Evolutionary conservation across 2,329 filamentous ascomycete genomes (phyloP), one percentile per base, ranked within the genome.

Genomic region (Colletotrichum agaves): DNA sequence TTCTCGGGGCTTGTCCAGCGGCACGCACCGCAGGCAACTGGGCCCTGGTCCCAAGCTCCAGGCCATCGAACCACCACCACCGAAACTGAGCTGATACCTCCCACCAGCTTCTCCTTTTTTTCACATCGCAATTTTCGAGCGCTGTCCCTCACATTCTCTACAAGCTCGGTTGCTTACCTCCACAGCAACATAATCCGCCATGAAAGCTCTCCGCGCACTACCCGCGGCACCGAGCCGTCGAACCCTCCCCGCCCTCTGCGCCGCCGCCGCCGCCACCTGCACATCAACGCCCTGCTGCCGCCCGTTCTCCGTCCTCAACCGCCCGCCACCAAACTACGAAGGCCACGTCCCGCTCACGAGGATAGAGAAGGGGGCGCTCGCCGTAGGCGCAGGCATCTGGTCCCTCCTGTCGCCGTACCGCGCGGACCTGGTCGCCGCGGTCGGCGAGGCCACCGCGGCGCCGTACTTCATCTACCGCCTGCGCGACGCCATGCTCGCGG

Each of bases 391-490:
- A 7, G 87, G 89, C 47, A 76, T 91, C 59, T 83, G 86, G 74
- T 88, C 88, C 37, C 82, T 91, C 57, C 73, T 93, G 3, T 89
- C 98, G 74, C 95, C 95, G 1, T 88, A 92, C 75, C 88, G 96
- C 74, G 93, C 89, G 78, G 96, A 99, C 82, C 89, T 99, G 72
- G 97, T 99, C 73, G 96, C 96, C 37, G 88, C 93, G 37, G 88
- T 97, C n/a, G 95, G 94, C 76, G 96, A 99, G 84, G 90, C 94
- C 31, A 98, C 96, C 3, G 93, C 94, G 21, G 93, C 94, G 10
- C 96, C 96, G 12, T 97, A 94, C 85, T 98, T 98, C 83, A 94
- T 98, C 79, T 89, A 93, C 80, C 92, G 93, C 63, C 92, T 99
- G 19, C 94, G 93, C 72, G 88, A 95, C 77, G 93, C 91, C 70